phyloP scores from a whole-genome alignment of 2,329 filamentous ascomycete species.

The Diatrype stigma region DNA sequence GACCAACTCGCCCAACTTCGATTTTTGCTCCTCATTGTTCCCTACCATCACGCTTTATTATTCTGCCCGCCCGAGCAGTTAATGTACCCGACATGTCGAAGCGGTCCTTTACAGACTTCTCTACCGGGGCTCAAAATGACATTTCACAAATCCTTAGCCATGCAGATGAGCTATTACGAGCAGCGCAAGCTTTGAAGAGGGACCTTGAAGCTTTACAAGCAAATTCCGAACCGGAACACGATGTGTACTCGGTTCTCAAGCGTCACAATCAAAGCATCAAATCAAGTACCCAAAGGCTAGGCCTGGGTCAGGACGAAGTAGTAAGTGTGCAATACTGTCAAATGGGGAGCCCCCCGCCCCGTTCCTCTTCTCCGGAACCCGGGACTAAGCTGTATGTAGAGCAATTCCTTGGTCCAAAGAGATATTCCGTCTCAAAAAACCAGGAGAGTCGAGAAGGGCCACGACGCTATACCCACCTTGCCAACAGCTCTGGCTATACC shows the following conservation, averaged over 20 bases:
- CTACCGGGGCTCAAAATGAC: conserved; percentile 19
- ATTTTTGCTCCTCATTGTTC: no score
- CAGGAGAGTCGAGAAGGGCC: conserved; percentile 15
- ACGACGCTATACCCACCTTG: background rate
- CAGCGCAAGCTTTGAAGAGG: conserved; percentile 32
- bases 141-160: conserved; percentile 28
- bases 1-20: no score
- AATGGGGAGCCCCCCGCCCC: no score
- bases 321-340: background rate
- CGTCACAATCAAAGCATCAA: conserved; percentile 21
- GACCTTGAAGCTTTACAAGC: conserved; percentile 20
- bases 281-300: conserved; percentile 14
- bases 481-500: conserved; percentile 14
- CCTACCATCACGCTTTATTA: background rate
- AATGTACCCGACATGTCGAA: conserved; percentile 32
- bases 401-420: background rate
- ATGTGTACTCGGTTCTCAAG: conserved; percentile 14
- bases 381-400: conserved; percentile 8
- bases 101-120: conserved; percentile 26
- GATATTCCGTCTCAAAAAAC: conserved; percentile 14
- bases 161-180: conserved; percentile 35
- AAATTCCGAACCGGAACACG: conserved; percentile 7
- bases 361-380: background rate
- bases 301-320: conserved; percentile 18
- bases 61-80: conserved; percentile 16